A percentile compares a stretch with the other conserved stretches of the same genome.
These are phyloP conservation scores for Trypanosoma avium DNA, from an alignment of 208 protist species.

Conservation along the genomic window DNA sequence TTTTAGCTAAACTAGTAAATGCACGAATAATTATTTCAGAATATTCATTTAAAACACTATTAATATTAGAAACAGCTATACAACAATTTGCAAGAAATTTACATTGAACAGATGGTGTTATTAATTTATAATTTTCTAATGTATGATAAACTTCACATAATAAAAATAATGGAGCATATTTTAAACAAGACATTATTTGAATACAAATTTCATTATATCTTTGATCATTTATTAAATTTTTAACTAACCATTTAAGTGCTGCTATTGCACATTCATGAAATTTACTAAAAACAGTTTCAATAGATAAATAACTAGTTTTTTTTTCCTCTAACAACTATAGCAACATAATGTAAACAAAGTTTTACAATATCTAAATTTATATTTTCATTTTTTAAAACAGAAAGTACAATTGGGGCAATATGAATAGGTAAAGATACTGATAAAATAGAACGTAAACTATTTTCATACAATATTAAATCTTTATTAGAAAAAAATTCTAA, in stretches of 20 bases:
- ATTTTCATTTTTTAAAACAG: slow-evolving; percentile 27
- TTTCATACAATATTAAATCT: slow-evolving; percentile 10
- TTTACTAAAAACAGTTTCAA: slow-evolving; percentile 21
- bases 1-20: slow-evolving; percentile 24
- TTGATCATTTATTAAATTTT: neutral
- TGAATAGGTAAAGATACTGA: slow-evolving; percentile 24
- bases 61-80: slow-evolving; percentile 24
- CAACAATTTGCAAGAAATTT: slow-evolving; percentile 82
- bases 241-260: slow-evolving; percentile 23
- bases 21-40: slow-evolving; percentile 34
- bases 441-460: slow-evolving; percentile 11
- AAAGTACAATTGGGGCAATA: slow-evolving; percentile 20
- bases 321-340: slow-evolving; percentile 32
- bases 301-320: slow-evolving; percentile 12
- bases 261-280: slow-evolving; percentile 27
- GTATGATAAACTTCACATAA: slow-evolving; percentile 27
- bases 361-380: slow-evolving; percentile 33
- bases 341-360: slow-evolving; percentile 48
- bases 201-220: slow-evolving; percentile 17
- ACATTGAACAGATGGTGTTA: slow-evolving; percentile 42
- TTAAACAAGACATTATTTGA: slow-evolving; percentile 35
- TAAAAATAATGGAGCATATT: slow-evolving; percentile 30
- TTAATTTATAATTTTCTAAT: slow-evolving; percentile 7
- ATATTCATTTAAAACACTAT: slow-evolving; percentile 13
- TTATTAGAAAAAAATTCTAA: neutral